A percentile compares a stretch with the other conserved stretches of the same genome.
These are phyloP conservation scores for Silene vulgaris DNA, from an alignment of 179 eudicot species.

Conservation along the genomic window DNA sequence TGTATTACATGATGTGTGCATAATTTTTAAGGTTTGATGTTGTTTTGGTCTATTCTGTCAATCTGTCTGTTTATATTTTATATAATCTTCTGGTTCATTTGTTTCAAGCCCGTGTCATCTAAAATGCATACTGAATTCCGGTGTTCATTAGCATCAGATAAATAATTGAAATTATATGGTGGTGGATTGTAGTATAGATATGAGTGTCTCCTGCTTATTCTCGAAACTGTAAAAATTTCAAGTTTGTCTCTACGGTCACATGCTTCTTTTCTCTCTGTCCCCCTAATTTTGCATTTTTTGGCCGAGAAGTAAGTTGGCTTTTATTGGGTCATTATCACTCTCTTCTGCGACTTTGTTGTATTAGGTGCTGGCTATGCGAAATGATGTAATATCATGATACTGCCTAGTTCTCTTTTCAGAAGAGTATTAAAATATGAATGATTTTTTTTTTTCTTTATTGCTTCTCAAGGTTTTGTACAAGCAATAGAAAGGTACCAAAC, in stretches of 20 bases:
- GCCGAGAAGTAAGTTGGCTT: not conserved
- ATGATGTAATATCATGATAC: not conserved
- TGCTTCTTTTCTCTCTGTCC: not conserved
- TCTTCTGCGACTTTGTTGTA: not conserved
- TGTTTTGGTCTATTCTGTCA: slow-evolving; percentile 17
- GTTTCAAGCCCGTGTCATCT: not conserved
- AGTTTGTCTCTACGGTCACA: not conserved
- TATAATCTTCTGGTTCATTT: not conserved
- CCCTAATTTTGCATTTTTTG: not conserved
- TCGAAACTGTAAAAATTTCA: not conserved
- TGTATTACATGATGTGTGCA: slow-evolving; percentile 5
- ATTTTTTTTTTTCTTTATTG: not conserved
- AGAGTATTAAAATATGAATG: not conserved
- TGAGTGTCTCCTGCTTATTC: not conserved
- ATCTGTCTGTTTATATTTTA: not conserved
- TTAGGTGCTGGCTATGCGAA: not conserved
- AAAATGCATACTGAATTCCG: slow-evolving; percentile 10
- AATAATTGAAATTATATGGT: not conserved
- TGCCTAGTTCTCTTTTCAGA: not conserved
- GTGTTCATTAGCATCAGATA: not conserved
- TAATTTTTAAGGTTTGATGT: not conserved
- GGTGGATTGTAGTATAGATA: not conserved
- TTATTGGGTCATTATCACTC: not conserved
- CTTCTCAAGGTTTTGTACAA: not conserved
- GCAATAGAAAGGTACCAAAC: not conserved